Percentiles rank a stretch among this genome's conserved stretches.
Conservation (phyloP, 2,329 filamentous ascomycete genomes). For the Colletotrichum shisoi region DNA sequence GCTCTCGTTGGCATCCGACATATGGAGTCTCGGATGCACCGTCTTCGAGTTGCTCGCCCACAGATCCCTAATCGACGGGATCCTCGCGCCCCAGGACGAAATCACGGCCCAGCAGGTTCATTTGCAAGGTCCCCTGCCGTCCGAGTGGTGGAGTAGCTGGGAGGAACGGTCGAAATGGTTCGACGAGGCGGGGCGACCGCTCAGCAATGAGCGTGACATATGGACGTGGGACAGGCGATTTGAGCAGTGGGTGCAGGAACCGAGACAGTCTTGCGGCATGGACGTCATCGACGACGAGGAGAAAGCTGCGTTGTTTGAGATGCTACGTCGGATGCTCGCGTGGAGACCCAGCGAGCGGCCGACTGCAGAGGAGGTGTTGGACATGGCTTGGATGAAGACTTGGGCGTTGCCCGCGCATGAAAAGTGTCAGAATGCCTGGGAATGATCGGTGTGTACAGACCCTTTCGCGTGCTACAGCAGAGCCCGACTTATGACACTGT, state of each 20-base stretch:
- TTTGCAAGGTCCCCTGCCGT: constrained; percentile 44
- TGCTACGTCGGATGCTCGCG: constrained; percentile 39
- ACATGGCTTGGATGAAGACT: constrained; percentile 34
- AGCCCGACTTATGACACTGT: too few species aligned
- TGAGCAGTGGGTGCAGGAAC: constrained; percentile 40
- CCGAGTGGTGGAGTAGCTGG: constrained; percentile 46
- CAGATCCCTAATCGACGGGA: constrained; percentile 45
- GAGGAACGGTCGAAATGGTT: constrained; percentile 37
- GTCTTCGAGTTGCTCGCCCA: constrained; percentile 46
- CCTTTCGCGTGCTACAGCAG: too few species aligned
- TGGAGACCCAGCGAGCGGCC: constrained; percentile 40
- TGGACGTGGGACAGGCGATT: constrained; percentile 40
- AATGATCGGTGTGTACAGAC: not conserved
- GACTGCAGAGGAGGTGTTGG: constrained; percentile 28
- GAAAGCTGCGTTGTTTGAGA: constrained; percentile 41
- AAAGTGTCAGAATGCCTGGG: constrained; percentile 1
- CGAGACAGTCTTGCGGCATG: constrained; percentile 32
- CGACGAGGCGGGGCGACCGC: constrained; percentile 29
- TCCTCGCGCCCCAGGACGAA: constrained; percentile 44
- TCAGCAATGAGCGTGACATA: constrained; percentile 35
- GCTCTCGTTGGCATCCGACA: constrained; percentile 45
- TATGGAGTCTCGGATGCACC: constrained; percentile 47
- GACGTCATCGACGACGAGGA: constrained; percentile 35
- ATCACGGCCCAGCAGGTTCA: constrained; percentile 46
- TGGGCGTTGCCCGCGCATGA: constrained; percentile 41